Conservation (phyloP, 331 rosid species). For the Saraca asoca region DNA sequence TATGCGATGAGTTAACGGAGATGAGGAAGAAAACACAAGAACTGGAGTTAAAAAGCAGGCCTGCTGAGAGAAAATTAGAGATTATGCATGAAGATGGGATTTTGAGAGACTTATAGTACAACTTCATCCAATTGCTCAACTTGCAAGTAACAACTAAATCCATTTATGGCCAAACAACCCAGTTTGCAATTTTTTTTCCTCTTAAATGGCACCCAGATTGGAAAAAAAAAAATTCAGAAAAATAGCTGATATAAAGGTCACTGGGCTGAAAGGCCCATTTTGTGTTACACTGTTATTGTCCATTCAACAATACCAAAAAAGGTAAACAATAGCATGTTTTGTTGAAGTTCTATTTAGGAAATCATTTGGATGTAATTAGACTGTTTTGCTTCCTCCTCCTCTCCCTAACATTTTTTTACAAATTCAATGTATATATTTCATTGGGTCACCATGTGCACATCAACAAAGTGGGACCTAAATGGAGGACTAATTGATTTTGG, state of each 20-base stretch:
- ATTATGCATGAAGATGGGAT: background rate
- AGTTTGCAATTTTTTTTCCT: background rate
- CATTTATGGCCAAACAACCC: background rate
- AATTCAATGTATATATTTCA: background rate
- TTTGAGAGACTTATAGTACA: background rate
- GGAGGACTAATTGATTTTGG: constrained; percentile 18
- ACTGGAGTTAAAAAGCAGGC: too few relatives aligned
- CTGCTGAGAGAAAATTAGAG: constrained; percentile 16
- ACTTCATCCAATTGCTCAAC: constrained; percentile 4
- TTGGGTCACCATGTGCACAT: constrained; percentile 6
- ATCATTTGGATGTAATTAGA: background rate
- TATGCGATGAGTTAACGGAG: too few relatives aligned
- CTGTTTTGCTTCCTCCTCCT: background rate
- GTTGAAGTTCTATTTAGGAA: background rate
- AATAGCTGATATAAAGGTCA: background rate
- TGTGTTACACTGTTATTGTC: background rate
- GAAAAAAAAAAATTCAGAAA: background rate
- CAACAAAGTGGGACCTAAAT: background rate
- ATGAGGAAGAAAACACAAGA: too few relatives aligned
- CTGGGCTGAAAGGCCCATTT: background rate
- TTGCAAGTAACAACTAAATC: background rate
- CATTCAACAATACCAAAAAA: background rate
- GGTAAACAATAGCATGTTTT: background rate
- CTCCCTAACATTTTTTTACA: background rate
- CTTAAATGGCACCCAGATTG: background rate